Evolutionary conservation across 2,329 filamentous ascomycete species (phyloP), one percentile per base, ranked within the genome.

Genomic region (Pseudonectria buxi): DNA sequence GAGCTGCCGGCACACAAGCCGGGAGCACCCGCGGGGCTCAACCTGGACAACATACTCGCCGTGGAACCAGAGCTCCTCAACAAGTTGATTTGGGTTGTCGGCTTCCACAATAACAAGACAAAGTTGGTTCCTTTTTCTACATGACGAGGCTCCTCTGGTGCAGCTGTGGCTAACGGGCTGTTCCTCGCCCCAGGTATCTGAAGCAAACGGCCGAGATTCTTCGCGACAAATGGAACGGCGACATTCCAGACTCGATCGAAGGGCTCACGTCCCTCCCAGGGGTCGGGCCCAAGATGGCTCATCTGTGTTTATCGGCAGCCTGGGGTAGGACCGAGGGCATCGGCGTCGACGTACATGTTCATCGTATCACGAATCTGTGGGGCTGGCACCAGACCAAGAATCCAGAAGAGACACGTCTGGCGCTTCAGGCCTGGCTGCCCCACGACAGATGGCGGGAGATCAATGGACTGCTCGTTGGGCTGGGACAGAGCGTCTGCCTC

Each of bases 41-140:
- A 77, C 36, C 67, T 95, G 33, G 74, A 85, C 43, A 87, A 88
- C 43, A 72, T 95, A 37, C 69, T 95, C 10, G 77, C 78, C 3
- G 79, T 88, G 18, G 71, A 81, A 4, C 76, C 86, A 2, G 66
- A 67, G 2, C 58, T 67, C 11, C 68, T 79, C 35, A 90, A 94
- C 56, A 66, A 78, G 50, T 67, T 94, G 47, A 95, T 95, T 45
- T 73, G 76, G 57, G 81, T 83, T 47, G 88, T 95, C 27, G 89
- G 89, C 16, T 95, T 95, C 58, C 89, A 95, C 67, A 95, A 94
- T 55, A 89, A 88, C 62, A 95, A 95, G 66, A 92, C 88, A 3
- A 83, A 80, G 63, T 63, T 39, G 28, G 48, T 41, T 24, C 32
- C 40, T 26, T 18, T 15, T 24, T 27, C 16, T 10, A 11, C 4